Conservation (phyloP, 345 rosid genomes). For the Lumnitzera racemosa region DNA sequence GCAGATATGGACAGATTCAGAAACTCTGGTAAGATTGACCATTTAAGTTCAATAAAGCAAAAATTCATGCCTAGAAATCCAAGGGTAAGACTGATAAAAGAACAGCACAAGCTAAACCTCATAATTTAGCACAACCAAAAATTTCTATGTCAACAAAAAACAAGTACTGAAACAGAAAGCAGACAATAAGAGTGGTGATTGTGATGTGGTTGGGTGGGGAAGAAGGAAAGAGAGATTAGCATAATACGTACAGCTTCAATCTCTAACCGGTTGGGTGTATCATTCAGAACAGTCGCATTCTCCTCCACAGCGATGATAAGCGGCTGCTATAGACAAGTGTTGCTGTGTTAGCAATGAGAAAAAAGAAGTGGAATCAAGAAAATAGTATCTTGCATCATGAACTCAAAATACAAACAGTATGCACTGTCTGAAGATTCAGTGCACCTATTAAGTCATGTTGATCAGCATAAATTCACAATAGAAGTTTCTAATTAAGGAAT, state of each 20-base stretch:
- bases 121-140: too few relatives aligned
- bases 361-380: not conserved
- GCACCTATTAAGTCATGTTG: too few relatives aligned
- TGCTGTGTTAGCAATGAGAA: not conserved
- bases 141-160: not conserved
- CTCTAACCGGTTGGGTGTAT: constrained; percentile 48
- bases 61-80: too few relatives aligned
- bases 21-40: too few relatives aligned
- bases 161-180: not conserved
- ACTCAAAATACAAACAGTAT: not conserved
- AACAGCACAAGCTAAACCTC: too few relatives aligned
- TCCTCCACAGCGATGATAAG: constrained; percentile 53
- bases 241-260: constrained; percentile 38
- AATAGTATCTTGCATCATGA: not conserved
- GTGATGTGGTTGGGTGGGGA: not conserved
- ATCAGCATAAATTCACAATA: too few relatives aligned
- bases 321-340: constrained; percentile 20
- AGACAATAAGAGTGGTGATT: too few relatives aligned
- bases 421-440: too few relatives aligned
- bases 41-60: too few relatives aligned
- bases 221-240: not conserved
- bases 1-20: too few relatives aligned
- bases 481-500: too few relatives aligned
- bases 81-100: too few relatives aligned
- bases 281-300: constrained; percentile 49